These are phyloP conservation scores for Geotrichum klebahnii DNA, from an alignment of 1,139 yeast species.

Conservation along the genomic window DNA sequence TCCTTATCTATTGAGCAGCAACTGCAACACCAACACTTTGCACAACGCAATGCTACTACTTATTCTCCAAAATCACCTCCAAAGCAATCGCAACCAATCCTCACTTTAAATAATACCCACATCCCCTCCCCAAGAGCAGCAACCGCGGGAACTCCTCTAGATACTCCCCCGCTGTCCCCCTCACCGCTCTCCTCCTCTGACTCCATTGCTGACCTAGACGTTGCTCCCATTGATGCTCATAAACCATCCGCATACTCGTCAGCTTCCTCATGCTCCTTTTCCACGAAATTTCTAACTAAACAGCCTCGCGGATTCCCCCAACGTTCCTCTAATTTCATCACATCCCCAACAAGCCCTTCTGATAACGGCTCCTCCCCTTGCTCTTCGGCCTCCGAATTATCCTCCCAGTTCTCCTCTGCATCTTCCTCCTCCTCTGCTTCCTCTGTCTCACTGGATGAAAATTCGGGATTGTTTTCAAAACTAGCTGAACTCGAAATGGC, in stretches of 20 bases:
- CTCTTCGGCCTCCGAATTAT: constrained; percentile 8
- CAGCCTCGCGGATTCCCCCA: constrained; percentile 12
- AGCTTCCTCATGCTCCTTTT: constrained; percentile 8
- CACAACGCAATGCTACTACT: too few species aligned
- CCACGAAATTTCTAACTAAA: constrained; percentile 10
- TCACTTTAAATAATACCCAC: neutral
- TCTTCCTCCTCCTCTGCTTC: constrained; percentile 15
- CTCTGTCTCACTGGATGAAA: constrained; percentile 13
- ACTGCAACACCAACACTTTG: too few species aligned
- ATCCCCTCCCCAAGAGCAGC: neutral
- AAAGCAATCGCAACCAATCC: too few species aligned
- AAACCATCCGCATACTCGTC: constrained; percentile 3
- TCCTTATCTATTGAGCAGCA: too few species aligned
- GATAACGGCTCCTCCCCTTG: too few species aligned
- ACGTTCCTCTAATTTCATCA: constrained; percentile 7
- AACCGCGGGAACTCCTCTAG: too few species aligned
- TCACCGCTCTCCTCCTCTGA: constrained; percentile 34
- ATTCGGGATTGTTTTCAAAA: constrained; percentile 1
- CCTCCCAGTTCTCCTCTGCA: constrained; percentile 20
- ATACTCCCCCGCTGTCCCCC: constrained; percentile 31
- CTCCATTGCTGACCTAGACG: neutral
- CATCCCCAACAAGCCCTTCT: constrained; percentile 18
- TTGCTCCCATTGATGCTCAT: constrained; percentile 7
- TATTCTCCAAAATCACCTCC: too few species aligned
- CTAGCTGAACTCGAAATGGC: constrained; percentile 16